phyloP scores from a whole-genome alignment of 2,329 filamentous ascomycete species.

The Scortechinia acanthostroma region DNA sequence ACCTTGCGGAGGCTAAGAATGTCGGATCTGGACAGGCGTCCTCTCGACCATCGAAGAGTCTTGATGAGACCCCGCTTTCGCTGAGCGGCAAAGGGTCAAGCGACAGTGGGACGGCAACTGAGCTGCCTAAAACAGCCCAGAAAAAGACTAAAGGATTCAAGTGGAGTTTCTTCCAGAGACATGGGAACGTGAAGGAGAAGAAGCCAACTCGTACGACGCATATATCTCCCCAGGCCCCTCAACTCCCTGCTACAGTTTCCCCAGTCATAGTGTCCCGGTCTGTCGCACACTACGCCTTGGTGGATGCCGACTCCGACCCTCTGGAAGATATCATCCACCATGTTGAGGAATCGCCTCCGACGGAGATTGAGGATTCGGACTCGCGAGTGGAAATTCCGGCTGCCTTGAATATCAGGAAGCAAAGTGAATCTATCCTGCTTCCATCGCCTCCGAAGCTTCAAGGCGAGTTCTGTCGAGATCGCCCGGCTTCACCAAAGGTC shows the following conservation, averaged over 20 bases:
- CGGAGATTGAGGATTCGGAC: constrained; percentile 17
- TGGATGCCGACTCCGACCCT: constrained; percentile 32
- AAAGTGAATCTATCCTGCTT: constrained; percentile 24
- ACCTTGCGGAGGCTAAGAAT: background rate
- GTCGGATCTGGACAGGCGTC: background rate
- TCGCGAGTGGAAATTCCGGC: constrained; percentile 12
- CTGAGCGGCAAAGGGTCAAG: background rate
- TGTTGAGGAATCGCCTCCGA: constrained; percentile 26
- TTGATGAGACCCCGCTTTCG: background rate
- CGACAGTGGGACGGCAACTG: too few relatives aligned
- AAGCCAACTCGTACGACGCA: background rate
- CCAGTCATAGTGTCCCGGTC: constrained; percentile 26
- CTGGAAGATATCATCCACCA: constrained; percentile 25
- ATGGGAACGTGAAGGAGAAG: background rate
- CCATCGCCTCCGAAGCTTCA: constrained; percentile 28
- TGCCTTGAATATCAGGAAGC: constrained; percentile 18
- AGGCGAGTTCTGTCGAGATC: constrained; percentile 15
- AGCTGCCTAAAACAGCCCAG: too few relatives aligned
- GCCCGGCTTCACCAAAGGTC: constrained; percentile 18
- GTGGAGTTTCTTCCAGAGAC: background rate
- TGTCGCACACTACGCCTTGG: constrained; percentile 48
- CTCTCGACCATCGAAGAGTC: too few relatives aligned
- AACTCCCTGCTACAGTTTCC: constrained; percentile 16
- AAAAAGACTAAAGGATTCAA: background rate
- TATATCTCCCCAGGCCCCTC: background rate